Evolutionary conservation across 2,329 filamentous ascomycete species (phyloP).

Genomic region (Fragosphaeria purpurea): DNA sequence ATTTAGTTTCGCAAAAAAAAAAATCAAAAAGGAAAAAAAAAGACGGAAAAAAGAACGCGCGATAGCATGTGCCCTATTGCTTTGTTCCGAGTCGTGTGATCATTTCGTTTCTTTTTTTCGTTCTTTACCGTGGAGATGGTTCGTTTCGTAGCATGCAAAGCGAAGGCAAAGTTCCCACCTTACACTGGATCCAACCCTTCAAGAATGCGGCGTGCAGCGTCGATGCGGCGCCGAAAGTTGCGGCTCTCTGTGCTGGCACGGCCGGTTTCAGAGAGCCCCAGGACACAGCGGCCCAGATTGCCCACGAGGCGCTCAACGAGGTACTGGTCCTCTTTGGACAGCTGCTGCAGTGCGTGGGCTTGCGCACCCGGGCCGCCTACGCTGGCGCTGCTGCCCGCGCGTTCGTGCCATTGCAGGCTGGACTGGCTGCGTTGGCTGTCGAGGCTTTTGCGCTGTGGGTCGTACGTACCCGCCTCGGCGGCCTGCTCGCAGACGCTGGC

Average conservation of each 20-base stretch:
- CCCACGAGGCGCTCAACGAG: constrained; percentile 51
- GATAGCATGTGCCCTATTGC: too few species aligned
- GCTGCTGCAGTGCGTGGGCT: constrained; percentile 30
- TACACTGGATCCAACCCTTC: constrained; percentile 49
- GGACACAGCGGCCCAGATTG: constrained; percentile 49
- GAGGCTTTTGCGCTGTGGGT: constrained; percentile 12
- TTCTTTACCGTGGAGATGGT: too few species aligned
- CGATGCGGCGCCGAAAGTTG: constrained; percentile 60
- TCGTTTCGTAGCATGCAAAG: neutral
- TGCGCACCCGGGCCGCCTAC: constrained; percentile 1
- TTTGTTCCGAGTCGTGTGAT: too few species aligned
- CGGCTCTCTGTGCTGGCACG: constrained; percentile 47
- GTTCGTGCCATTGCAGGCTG: constrained; percentile 5
- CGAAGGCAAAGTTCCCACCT: neutral
- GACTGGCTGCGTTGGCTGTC: constrained; percentile 8
- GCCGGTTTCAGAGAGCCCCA: constrained; percentile 46
- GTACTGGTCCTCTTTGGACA: constrained; percentile 47
- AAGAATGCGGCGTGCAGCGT: constrained; percentile 62
- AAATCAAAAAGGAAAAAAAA: neutral
- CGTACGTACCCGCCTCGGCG: neutral
- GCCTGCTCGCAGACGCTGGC: constrained; percentile 29
- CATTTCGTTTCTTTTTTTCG: too few species aligned
- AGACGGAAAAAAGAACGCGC: neutral
- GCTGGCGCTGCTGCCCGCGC: neutral
- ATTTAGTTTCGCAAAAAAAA: neutral